Percentiles rank a stretch among this genome's conserved stretches.
These are phyloP conservation scores for Aspergillus intermedius DNA, from an alignment of 2,329 filamentous ascomycete species.

Conservation along the genomic window DNA sequence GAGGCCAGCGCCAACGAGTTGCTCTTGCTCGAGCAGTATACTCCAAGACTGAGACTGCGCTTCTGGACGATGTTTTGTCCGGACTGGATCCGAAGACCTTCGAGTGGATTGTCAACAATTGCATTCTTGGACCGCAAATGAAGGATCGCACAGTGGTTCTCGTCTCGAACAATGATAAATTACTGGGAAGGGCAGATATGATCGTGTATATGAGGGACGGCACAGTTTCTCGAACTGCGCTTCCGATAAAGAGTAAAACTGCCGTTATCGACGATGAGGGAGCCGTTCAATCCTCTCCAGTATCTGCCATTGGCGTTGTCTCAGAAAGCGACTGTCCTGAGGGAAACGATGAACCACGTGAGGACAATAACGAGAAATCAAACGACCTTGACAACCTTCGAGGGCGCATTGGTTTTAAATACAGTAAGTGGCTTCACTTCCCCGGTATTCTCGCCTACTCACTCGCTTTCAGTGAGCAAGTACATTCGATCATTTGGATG, in stretches of 20 bases:
- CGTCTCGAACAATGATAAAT: conserved; percentile 4
- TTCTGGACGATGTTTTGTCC: conserved; percentile 45
- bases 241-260: background rate
- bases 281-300: background rate
- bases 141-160: conserved; percentile 5
- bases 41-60: conserved; percentile 48
- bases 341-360: background rate
- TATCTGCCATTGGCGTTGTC: background rate
- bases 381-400: background rate
- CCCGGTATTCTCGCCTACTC: background rate
- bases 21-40: conserved; percentile 52
- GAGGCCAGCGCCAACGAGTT: conserved; percentile 57
- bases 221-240: background rate
- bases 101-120: conserved; percentile 3
- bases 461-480: conserved; percentile 2
- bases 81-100: conserved; percentile 7
- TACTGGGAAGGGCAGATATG: conserved; percentile 4
- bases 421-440: background rate
- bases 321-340: background rate
- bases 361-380: background rate
- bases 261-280: too few relatives aligned
- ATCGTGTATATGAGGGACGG: conserved; percentile 5
- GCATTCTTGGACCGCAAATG: conserved; percentile 5
- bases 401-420: conserved; percentile 1
- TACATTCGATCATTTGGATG: conserved; percentile 6